Base-by-base conservation (phyloP, 2,329 filamentous ascomycete genomes). In the Beauveria sp. region DNA sequence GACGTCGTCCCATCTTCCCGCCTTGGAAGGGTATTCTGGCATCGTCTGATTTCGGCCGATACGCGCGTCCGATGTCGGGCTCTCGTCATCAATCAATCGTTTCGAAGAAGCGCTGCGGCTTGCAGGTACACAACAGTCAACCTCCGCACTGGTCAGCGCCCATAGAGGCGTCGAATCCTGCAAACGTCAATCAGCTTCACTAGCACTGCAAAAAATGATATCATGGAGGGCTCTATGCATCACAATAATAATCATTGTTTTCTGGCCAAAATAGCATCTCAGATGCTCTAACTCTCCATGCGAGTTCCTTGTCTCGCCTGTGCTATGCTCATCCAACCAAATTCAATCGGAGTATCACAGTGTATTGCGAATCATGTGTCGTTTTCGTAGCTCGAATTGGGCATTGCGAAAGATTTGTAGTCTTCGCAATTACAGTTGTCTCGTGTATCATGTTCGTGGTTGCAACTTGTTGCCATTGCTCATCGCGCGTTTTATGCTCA, bases 1-100 rank as follows among this genome's bases (percentile, higher is more conserved):
- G 44, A 61, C 60, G 60, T 61, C 54, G 48, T 61, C 52, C 43
- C 59, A 28, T 48, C 51, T 43, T 55, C 30, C 18, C 44, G 52
- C 52, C 37, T 53, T 7, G 10, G 20, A 47, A 22, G 30, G n/a
- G 14, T 22, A 7, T 43, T 30, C 20, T 52, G 46, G 10, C 18
- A 40, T 52, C 50, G 37, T 22, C 40, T 47, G 14, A 2, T 22
- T 16, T 12, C 28, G 16, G 16, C 22, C 28, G 28, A 24, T 20
- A 40, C 18, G 41, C 22, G 28, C 50, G 9, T 40, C 26, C 26
- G 14, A 26, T 14, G 41, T 8, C 16, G 14, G n/a, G 28, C 41
- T 51, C 9, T 24, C 47, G 47, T 52, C 47, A 59, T 51, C 5
- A 9, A 44, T n/a, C 7, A 3, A 26, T 48, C 26, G 50, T 26